phyloP scores from a whole-genome alignment of 2,329 filamentous ascomycete genomes.

The Venturia asperata region DNA sequence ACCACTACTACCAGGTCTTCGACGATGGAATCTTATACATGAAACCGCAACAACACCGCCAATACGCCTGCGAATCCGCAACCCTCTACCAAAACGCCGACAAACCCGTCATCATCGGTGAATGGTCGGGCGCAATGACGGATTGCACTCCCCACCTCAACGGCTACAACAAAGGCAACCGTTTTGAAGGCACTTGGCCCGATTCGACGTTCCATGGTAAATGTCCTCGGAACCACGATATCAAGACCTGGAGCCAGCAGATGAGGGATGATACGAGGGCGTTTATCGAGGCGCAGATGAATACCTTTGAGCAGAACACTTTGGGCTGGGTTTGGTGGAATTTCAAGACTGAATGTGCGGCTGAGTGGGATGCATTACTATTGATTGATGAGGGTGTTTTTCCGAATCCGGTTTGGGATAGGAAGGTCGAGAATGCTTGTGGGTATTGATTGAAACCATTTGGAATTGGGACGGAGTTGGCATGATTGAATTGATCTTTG shows the following conservation, averaged over 20 bases:
- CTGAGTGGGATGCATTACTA: constrained; percentile 48
- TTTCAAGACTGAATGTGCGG: constrained; percentile 49
- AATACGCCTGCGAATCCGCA: constrained; percentile 50
- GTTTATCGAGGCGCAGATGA: constrained; percentile 51
- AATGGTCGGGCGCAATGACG: constrained; percentile 63
- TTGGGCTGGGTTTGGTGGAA: constrained; percentile 54
- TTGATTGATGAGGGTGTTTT: constrained; percentile 47
- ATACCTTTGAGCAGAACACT: constrained; percentile 44
- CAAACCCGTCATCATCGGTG: constrained; percentile 61
- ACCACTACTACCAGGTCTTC: constrained; percentile 64
- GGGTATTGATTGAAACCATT: background rate
- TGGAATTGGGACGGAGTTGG: background rate
- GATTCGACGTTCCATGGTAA: constrained; percentile 45
- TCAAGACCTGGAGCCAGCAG: constrained; percentile 41
- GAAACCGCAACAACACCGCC: constrained; percentile 47
- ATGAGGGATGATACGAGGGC: constrained; percentile 42
- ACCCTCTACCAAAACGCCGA: constrained; percentile 45
- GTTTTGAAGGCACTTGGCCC: constrained; percentile 51
- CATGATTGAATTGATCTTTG: background rate
- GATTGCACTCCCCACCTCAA: constrained; percentile 48
- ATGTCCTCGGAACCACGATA: constrained; percentile 46
- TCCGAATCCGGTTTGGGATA: constrained; percentile 36
- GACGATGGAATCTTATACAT: constrained; percentile 44
- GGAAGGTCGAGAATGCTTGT: constrained; percentile 3
- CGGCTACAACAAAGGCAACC: constrained; percentile 52